phyloP scores from a whole-genome alignment of 202 grass and related monocot genomes.

The Brachypodium distachyon region DNA sequence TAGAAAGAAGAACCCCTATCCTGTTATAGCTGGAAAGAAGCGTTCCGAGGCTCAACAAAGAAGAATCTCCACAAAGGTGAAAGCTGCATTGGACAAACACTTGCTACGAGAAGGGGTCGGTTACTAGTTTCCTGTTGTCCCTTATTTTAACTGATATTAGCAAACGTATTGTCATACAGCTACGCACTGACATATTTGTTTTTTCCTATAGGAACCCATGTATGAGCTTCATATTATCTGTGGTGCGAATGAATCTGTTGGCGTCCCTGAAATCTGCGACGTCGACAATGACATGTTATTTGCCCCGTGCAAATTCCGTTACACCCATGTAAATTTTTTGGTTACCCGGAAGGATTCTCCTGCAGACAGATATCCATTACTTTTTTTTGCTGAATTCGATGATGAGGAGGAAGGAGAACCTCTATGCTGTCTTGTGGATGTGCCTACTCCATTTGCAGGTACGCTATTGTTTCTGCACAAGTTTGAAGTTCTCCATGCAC shows the following conservation, averaged over 20 bases:
- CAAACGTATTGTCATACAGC: no score
- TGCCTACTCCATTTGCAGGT: neutral
- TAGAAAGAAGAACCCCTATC: neutral
- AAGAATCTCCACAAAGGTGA: neutral
- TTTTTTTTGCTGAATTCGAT: constrained; percentile 24
- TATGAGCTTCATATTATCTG: neutral
- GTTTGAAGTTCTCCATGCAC: no score
- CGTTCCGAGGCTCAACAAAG: neutral
- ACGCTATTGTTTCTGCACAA: no score
- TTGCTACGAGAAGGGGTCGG: neutral
- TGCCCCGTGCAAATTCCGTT: neutral
- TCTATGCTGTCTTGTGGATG: neutral
- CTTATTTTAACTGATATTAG: no score
- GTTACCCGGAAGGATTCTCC: neutral
- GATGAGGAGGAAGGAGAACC: neutral
- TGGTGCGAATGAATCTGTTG: neutral
- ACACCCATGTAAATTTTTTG: neutral
- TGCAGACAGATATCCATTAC: neutral
- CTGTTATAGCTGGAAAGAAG: neutral
- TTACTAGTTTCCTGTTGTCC: neutral
- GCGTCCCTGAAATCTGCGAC: neutral
- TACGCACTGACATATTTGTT: neutral
- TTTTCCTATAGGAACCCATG: neutral
- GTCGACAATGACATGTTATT: neutral
- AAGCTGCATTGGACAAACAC: neutral